Conservation (phyloP, 768 basidiomycete species). For the Boletus sp. region DNA sequence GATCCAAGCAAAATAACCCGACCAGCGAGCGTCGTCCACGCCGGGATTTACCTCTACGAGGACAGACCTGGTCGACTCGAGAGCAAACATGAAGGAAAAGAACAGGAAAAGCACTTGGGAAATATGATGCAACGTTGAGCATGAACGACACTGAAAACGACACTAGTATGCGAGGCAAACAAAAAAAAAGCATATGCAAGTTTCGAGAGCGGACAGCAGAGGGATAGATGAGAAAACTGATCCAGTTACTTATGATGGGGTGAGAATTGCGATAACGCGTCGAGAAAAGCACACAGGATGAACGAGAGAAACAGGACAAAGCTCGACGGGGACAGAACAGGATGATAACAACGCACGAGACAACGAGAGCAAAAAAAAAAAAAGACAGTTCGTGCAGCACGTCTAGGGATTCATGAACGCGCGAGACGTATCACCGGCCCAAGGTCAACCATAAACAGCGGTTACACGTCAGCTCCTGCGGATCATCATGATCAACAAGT, state of each 20-base stretch:
- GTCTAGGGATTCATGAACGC: background rate
- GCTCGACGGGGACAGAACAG: background rate
- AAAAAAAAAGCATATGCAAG: background rate
- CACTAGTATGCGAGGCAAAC: background rate
- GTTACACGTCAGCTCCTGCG: background rate
- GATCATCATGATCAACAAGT: background rate
- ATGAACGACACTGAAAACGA: slow-evolving; percentile 1
- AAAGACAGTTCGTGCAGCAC: background rate
- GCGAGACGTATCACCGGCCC: background rate
- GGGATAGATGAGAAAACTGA: background rate
- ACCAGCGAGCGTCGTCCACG: background rate
- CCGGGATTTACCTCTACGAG: background rate
- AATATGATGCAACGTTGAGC: background rate
- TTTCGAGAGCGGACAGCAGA: background rate
- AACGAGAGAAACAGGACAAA: background rate
- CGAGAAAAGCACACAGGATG: background rate
- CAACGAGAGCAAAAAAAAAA: background rate
- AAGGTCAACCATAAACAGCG: background rate
- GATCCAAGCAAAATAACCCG: background rate
- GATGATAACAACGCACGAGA: background rate
- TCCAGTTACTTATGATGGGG: background rate
- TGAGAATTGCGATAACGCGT: background rate
- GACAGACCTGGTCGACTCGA: background rate
- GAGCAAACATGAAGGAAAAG: background rate
- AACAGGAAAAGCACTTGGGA: background rate